Evolutionary conservation across 202 grass and related monocot genomes (phyloP).

Genomic region (Hordeum pubiflorum): DNA sequence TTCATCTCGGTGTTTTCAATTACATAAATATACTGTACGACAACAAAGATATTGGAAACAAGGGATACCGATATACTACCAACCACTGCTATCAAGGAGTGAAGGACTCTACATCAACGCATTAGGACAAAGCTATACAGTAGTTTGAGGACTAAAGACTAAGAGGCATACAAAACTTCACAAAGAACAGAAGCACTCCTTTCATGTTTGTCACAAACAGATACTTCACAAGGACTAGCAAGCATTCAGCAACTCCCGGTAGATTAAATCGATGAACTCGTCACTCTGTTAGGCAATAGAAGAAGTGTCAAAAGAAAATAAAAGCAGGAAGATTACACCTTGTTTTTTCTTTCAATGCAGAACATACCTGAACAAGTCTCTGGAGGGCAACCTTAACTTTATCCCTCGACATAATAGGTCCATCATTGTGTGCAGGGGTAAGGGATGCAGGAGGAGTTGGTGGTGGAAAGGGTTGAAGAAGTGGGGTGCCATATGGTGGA

Average conservation of each 20-base stretch:
- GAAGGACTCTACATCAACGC: constrained; percentile 27
- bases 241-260: constrained; percentile 50
- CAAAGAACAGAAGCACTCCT: not conserved
- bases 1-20: not conserved
- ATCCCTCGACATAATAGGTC: constrained; percentile 61
- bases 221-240: constrained; percentile 3
- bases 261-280: constrained; percentile 76
- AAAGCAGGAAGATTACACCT: not conserved
- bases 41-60: constrained; percentile 1
- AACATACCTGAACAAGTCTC: constrained; percentile 75
- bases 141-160: constrained; percentile 17
- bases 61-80: constrained; percentile 2
- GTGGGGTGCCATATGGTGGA: constrained; percentile 45
- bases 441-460: constrained; percentile 61
- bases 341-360: not conserved
- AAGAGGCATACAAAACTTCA: constrained; percentile 27
- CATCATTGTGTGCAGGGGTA: constrained; percentile 36
- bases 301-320: constrained; percentile 24
- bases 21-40: constrained; percentile 21
- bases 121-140: constrained; percentile 26
- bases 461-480: constrained; percentile 75
- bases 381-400: constrained; percentile 59
- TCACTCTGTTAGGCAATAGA: constrained; percentile 47
- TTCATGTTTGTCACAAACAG: not conserved
- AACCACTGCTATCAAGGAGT: constrained; percentile 13